Conservation (phyloP, 1,139 yeast genomes). For the Pichia kudriavzevii region DNA sequence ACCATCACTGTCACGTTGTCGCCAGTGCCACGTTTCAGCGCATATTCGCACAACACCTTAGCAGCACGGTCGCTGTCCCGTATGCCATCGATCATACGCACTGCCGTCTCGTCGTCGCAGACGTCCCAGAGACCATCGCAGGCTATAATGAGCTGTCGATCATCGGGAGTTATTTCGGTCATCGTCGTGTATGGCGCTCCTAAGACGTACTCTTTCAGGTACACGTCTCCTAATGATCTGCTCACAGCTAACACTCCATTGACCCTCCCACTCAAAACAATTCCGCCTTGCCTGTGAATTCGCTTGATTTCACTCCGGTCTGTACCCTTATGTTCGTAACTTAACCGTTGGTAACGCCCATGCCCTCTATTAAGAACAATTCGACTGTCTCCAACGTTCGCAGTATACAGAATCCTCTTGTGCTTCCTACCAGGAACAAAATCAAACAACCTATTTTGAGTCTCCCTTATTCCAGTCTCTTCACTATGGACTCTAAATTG, state of each 20-base stretch:
- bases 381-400: conserved; percentile 93
- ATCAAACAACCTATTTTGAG: conserved; percentile 34
- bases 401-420: conserved; percentile 76
- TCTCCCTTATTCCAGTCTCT: conserved; percentile 1
- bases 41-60: conserved; percentile 59
- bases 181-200: conserved; percentile 92
- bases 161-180: conserved; percentile 58
- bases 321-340: conserved; percentile 92
- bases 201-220: conserved; percentile 82
- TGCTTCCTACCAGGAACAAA: conserved; percentile 42
- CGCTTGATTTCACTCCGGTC: conserved; percentile 73
- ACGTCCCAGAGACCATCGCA: conserved; percentile 98
- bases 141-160: conserved; percentile 76
- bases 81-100: conserved; percentile 53
- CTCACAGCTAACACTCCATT: conserved; percentile 96
- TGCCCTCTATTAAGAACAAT: conserved; percentile 65
- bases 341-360: conserved; percentile 70
- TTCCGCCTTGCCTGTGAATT: conserved; percentile 73
- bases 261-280: conserved; percentile 83
- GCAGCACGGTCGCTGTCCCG: conserved; percentile 64
- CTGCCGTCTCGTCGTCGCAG: conserved; percentile 71
- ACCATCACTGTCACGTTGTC: conserved; percentile 96
- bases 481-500: no score
- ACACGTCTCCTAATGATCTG: conserved; percentile 88
- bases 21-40: conserved; percentile 73